These are phyloP conservation scores for Lactarius hatsudake DNA, from an alignment of 768 basidiomycete species.

Conservation along the genomic window DNA sequence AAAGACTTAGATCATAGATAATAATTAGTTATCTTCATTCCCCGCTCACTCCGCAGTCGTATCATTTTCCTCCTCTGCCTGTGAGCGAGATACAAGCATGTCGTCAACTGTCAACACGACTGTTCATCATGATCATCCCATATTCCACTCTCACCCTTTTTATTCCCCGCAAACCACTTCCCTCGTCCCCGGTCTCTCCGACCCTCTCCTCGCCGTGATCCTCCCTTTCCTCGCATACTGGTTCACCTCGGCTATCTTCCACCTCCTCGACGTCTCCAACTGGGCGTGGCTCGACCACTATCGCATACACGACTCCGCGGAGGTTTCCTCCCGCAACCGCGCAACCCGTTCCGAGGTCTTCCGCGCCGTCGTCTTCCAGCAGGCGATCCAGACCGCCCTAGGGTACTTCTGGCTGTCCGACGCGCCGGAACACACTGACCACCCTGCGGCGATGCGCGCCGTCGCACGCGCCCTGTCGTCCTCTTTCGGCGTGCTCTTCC, in stretches of 20 bases:
- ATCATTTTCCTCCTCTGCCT: no score
- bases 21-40: not conserved
- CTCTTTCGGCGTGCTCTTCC: not conserved
- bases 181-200: conserved; percentile 58
- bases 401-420: conserved; percentile 68
- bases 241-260: conserved; percentile 75
- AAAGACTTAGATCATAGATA: no score
- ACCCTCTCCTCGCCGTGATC: conserved; percentile 66
- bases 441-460: conserved; percentile 31
- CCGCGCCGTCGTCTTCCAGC: conserved; percentile 81
- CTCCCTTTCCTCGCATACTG: conserved; percentile 85
- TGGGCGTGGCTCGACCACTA: conserved; percentile 80
- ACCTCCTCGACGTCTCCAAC: conserved; percentile 70
- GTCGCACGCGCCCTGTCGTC: not conserved
- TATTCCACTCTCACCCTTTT: conserved; percentile 40
- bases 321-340: conserved; percentile 71
- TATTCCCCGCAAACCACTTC: conserved; percentile 50
- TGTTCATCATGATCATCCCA: not conserved
- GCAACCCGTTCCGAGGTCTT: conserved; percentile 72
- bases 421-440: conserved; percentile 23
- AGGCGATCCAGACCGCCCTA: conserved; percentile 75
- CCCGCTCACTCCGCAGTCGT: not conserved
- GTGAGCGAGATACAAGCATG: not conserved
- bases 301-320: conserved; percentile 84
- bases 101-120: not conserved